Conservation (phyloP, 192 early-diverging fungal genomes). For the Mortierella hygrophila region DNA sequence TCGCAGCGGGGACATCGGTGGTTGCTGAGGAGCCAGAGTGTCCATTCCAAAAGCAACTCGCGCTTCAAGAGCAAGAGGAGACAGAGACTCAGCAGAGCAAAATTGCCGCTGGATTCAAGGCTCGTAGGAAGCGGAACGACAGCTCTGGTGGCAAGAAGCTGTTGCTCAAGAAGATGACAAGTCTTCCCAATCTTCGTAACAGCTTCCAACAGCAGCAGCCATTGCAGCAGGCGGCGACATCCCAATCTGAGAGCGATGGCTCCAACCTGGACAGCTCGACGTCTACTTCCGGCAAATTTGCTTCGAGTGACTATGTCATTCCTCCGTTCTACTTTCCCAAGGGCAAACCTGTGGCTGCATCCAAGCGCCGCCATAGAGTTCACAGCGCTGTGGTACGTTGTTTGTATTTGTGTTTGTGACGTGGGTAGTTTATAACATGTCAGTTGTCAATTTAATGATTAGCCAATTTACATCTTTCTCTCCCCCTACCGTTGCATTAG, state of each 20-base stretch:
- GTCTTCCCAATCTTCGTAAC: slow-evolving; percentile 19
- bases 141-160: slow-evolving; percentile 47
- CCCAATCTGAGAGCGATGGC: neutral
- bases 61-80: slow-evolving; percentile 22
- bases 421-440: neutral
- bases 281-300: neutral
- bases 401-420: too few species aligned
- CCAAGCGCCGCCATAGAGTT: slow-evolving; percentile 30
- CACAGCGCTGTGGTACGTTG: slow-evolving; percentile 28
- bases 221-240: neutral
- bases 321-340: slow-evolving; percentile 50
- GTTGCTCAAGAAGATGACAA: slow-evolving; percentile 31
- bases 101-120: neutral
- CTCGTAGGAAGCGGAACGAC: slow-evolving; percentile 29
- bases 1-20: neutral
- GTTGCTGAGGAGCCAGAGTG: neutral
- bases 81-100: neutral
- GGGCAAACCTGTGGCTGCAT: slow-evolving; percentile 37
- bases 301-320: slow-evolving; percentile 26
- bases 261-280: neutral
- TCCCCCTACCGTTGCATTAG: slow-evolving; percentile 4
- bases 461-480: neutral
- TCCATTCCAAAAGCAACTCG: slow-evolving; percentile 35
- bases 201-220: slow-evolving; percentile 26
- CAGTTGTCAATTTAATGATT: neutral